Evolutionary conservation across 75 land plant genomes (phyloP).

Genomic region (Cunninghamia lanceolata): DNA sequence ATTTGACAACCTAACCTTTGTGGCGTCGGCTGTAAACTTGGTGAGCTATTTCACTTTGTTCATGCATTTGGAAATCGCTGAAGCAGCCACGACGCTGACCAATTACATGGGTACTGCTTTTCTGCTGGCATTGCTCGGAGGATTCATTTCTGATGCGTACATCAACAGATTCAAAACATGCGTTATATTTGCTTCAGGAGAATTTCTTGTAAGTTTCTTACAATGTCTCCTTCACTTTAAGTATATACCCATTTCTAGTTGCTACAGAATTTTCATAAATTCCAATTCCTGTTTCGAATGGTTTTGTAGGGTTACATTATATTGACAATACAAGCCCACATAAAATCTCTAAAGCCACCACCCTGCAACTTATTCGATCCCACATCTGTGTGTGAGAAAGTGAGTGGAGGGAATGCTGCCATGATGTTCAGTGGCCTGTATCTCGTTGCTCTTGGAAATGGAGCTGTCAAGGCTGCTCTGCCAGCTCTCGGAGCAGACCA

Average conservation of each 20-base stretch:
- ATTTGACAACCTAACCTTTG: conserved; percentile 52
- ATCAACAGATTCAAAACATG: too few species aligned
- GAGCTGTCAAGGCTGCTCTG: conserved; percentile 28
- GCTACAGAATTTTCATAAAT: too few species aligned
- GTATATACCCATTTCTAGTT: too few species aligned
- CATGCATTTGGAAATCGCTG: too few species aligned
- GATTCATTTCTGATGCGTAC: conserved; percentile 52
- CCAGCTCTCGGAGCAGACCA: conserved; percentile 41
- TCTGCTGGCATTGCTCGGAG: conserved; percentile 48
- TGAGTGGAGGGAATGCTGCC: conserved; percentile 16
- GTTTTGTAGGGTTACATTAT: too few species aligned
- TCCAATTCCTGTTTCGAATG: too few species aligned
- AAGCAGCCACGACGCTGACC: conserved; percentile 49
- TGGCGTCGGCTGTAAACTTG: conserved; percentile 35
- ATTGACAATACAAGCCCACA: conserved; percentile 40
- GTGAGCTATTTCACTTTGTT: conserved; percentile 45
- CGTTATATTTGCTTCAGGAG: too few species aligned
- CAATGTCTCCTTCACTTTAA: too few species aligned
- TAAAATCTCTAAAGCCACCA: conserved; percentile 24
- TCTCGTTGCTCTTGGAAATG: conserved; percentile 27
- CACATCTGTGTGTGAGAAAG: conserved; percentile 16
- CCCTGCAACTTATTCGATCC: conserved; percentile 7
- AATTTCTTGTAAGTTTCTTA: too few species aligned
- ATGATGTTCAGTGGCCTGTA: conserved; percentile 31
- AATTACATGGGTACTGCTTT: conserved; percentile 53